Base-by-base conservation (phyloP, 441 rosid species). In the Corymbia citriodora region DNA sequence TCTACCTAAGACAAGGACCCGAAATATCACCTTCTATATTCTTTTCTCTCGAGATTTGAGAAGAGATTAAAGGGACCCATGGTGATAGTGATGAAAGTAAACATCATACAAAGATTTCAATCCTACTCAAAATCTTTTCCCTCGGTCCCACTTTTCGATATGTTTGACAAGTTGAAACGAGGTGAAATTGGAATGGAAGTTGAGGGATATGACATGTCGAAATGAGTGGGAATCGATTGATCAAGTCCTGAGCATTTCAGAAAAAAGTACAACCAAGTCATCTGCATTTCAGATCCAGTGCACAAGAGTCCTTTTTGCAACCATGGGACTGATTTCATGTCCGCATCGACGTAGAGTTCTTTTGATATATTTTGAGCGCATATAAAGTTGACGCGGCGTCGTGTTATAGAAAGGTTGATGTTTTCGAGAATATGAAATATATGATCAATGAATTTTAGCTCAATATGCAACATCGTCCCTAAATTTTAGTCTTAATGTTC, bases 231-330 rank as follows among this genome's bases (percentile, higher is more conserved):
- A 57, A 10, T 23, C 5, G 40, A 3, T n/a, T n/a, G 36, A 65
- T 65, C 10, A 65, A 65, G 33, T n/a, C 40, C 19, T 65, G 15
- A n/a, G 31, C 19, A 65, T 65, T n/a, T 65, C 19, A 15, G n/a
- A 65, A 0, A 65, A 0, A 4, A 65, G 36, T 15, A 5, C 10
- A 65, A 65, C 15, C 2, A n/a, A 4, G 4, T 15, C 11, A 3
- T 65, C 6, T 0, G n/a, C 3, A 0, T n/a, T 15, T 33, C 13
- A 9, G 27, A 27, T 63, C 9, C 14, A 3, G 70, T 29, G 33
- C 17, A 29, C 13, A 6, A 9, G 0, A 63, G 0, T 29, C 5
- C 0, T 13, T 63, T 29, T 0, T 63, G 0, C 0, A 0, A 63
- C 0, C 18, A 0, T 63, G 9, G 33, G 3, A 63, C 1, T 5